These are phyloP conservation scores for Cryphonectria carpinicola DNA, from an alignment of 2,329 filamentous ascomycete species.

Conservation along the genomic window DNA sequence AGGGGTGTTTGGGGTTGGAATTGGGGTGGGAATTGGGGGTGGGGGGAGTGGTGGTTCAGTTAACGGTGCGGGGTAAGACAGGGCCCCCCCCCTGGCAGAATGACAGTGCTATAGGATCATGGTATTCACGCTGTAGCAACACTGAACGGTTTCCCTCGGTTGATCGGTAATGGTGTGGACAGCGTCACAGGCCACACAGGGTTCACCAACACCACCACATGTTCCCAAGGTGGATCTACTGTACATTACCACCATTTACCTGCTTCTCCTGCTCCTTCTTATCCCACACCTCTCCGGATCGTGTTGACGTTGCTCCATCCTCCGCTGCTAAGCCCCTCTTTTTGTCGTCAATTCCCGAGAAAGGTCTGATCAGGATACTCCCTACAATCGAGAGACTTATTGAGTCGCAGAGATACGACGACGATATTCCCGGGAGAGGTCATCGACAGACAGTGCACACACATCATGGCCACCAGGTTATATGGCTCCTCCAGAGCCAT, in stretches of 20 bases:
- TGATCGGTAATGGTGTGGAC: slow-evolving; percentile 11
- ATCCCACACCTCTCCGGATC: background rate
- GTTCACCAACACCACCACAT: slow-evolving; percentile 2
- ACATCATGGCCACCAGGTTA: slow-evolving; percentile 24
- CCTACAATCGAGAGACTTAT: background rate
- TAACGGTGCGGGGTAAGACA: slow-evolving; percentile 13
- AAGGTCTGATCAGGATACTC: background rate
- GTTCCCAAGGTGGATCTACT: background rate
- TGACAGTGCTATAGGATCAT: background rate
- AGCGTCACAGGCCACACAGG: slow-evolving; percentile 7
- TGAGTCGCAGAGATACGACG: background rate
- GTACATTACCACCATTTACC: background rate
- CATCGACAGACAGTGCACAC: background rate
- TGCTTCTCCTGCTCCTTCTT: background rate
- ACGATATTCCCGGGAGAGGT: background rate
- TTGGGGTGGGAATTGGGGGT: background rate
- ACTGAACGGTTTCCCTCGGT: slow-evolving; percentile 28
- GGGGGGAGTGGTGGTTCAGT: background rate
- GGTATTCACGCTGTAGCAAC: background rate
- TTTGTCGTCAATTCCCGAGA: background rate
- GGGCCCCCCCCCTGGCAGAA: slow-evolving; percentile 1
- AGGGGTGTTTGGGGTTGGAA: background rate
- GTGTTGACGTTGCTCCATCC: background rate
- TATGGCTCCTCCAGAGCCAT: slow-evolving; percentile 26
- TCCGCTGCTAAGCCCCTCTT: background rate